These are phyloP conservation scores for Schoenoplectus tabernaemontani DNA, from an alignment of 202 grass and related monocot species.

Conservation along the genomic window DNA sequence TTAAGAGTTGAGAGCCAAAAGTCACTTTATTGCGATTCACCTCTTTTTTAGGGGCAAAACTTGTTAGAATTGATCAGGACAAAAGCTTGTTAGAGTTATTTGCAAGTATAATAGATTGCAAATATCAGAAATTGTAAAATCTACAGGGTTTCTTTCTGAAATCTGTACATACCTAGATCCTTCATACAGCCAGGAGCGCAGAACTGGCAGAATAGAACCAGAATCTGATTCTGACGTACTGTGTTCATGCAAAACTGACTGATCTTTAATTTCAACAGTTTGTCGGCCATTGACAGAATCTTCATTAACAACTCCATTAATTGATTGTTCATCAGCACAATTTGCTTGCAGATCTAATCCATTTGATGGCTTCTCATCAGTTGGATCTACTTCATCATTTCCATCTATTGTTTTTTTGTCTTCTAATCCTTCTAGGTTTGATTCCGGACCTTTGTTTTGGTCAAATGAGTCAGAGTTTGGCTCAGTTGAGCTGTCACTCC, in stretches of 20 bases:
- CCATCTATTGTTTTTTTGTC: conserved; percentile 33
- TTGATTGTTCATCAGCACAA: background rate
- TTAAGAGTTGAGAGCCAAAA: background rate
- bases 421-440: conserved; percentile 27
- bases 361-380: conserved; percentile 35
- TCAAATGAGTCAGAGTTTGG: conserved; percentile 27
- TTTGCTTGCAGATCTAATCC: background rate
- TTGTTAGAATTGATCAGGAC: too few relatives aligned
- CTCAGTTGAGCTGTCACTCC: conserved; percentile 29
- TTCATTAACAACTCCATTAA: conserved; percentile 1
- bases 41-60: background rate
- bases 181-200: conserved; percentile 51
- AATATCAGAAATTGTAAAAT: background rate
- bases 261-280: conserved; percentile 7
- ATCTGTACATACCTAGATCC: conserved; percentile 57
- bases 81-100: background rate
- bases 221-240: conserved; percentile 5
- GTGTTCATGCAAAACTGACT: conserved; percentile 3
- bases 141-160: background rate
- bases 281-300: background rate
- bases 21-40: background rate
- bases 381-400: conserved; percentile 40
- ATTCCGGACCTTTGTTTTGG: conserved; percentile 38
- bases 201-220: conserved; percentile 58
- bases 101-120: background rate